phyloP scores from a whole-genome alignment of 2,329 filamentous ascomycete genomes.

The Talaromyces sp. region DNA sequence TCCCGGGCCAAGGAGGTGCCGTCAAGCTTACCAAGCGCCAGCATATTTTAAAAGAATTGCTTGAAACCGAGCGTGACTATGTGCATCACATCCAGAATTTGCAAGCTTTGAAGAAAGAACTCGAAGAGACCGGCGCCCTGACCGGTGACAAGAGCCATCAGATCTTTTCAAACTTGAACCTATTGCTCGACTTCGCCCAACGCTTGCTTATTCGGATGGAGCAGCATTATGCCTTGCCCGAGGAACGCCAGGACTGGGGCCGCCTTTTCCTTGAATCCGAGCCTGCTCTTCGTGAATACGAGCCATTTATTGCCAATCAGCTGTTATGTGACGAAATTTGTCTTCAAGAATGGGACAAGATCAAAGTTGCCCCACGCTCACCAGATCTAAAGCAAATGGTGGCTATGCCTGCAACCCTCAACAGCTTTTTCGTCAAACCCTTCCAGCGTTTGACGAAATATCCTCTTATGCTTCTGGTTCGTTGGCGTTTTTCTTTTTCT shows the following conservation, averaged over 20 bases:
- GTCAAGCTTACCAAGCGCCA: constrained; percentile 68
- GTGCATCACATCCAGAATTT: constrained; percentile 94
- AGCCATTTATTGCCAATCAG: constrained; percentile 96
- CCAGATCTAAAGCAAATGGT: constrained; percentile 67
- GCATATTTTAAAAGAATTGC: constrained; percentile 84
- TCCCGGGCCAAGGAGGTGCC: constrained; percentile 34
- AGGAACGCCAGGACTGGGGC: constrained; percentile 84
- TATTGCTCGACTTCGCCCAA: constrained; percentile 90
- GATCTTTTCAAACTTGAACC: constrained; percentile 95
- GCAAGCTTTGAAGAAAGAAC: constrained; percentile 81
- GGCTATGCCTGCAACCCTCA: constrained; percentile 77
- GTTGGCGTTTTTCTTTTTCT: constrained; percentile 9
- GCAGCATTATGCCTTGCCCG: constrained; percentile 80
- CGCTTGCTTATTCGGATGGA: constrained; percentile 93
- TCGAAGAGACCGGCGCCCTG: constrained; percentile 82
- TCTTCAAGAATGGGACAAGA: constrained; percentile 79
- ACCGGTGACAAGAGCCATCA: constrained; percentile 86
- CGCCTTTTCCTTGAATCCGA: constrained; percentile 80
- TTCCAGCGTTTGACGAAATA: constrained; percentile 96
- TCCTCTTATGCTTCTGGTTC: constrained; percentile 77
- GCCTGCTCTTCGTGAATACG: constrained; percentile 85
- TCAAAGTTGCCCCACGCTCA: constrained; percentile 63
- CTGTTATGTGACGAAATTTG: constrained; percentile 83
- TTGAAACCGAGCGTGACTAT: constrained; percentile 95
- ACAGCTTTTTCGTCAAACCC: constrained; percentile 90